phyloP scores from a whole-genome alignment of 805 yeast species.

The Pichia eremophila region DNA sequence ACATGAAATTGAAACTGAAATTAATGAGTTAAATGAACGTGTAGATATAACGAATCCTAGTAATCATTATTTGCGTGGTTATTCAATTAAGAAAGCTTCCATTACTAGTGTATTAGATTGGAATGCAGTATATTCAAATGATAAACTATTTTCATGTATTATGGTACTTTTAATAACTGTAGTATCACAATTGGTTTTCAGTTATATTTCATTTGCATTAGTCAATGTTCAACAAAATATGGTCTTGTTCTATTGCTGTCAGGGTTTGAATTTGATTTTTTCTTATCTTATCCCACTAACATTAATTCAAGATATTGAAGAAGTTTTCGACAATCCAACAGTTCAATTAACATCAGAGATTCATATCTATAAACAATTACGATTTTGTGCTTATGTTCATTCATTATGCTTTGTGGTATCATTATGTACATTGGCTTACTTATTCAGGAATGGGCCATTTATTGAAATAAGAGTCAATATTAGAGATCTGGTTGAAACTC shows the following conservation, averaged over 20 bases:
- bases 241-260: slow-evolving; percentile 15
- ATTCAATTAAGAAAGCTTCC: slow-evolving; percentile 1
- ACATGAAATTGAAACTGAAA: neutral
- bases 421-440: slow-evolving; percentile 14
- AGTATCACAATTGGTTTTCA: slow-evolving; percentile 19
- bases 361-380: slow-evolving; percentile 15
- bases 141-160: slow-evolving; percentile 14
- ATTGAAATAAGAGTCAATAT: neutral
- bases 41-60: neutral
- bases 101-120: slow-evolving; percentile 15
- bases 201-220: slow-evolving; percentile 21
- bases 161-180: slow-evolving; percentile 15
- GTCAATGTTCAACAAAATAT: slow-evolving; percentile 21
- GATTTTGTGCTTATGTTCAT: slow-evolving; percentile 14
- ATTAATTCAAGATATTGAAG: slow-evolving; percentile 16
- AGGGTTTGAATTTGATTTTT: slow-evolving; percentile 17
- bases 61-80: neutral
- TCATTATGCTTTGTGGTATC: slow-evolving; percentile 14
- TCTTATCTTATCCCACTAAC: slow-evolving; percentile 21
- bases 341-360: slow-evolving; percentile 17
- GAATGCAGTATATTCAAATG: slow-evolving; percentile 20
- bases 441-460: slow-evolving; percentile 10
- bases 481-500: neutral
- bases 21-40: neutral
- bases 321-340: slow-evolving; percentile 18